Base-by-base conservation (phyloP, 1,139 yeast species). In the Protomyces pachydermus region DNA sequence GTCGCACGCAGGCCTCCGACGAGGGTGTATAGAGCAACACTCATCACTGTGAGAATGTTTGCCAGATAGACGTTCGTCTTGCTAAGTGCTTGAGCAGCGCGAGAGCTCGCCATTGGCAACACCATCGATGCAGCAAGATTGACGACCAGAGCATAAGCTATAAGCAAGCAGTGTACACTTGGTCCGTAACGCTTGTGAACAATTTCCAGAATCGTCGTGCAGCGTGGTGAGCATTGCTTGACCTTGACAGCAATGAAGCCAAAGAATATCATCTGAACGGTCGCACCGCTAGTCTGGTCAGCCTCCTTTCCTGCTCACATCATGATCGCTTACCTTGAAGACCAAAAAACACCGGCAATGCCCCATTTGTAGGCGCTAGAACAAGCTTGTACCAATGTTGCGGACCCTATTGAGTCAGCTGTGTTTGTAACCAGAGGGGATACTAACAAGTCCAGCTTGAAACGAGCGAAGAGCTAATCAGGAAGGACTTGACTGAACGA, bases 1-100 rank as follows among this genome's bases (percentile, higher is more conserved):
- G 82, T 79, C 1, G 81, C 81, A 66, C 81, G 74, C 50, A 80
- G 71, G 2, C 82, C 82, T 55, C 82, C 82, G 60, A 80, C 73
- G 23, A 77, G 75, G 2, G 79, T 78, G 67, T 79, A 80, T 32
- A 78, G 70, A n/a, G 79, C 79, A 61, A 76, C 76, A 10, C 77
- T 79, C 53, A 78, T 68, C 2, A 81, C 80, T 48, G 78, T 69
- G 48, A 78, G 69, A 68, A 75, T 73, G 16, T 76, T 70, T 1
- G 79, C 74, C 18, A 80, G 80, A 66, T 77, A 75, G 45, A 69
- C 71, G 66, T 74, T 73, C 70, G 78, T 75, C 8, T 79, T 79
- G 14, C 80, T 76, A 16, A 76, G 73, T 14, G 78, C 79, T 55
- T 71, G 65, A 57, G 77, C 73, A 10, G 55, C 23, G 8, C 14